Evolutionary conservation across 768 basidiomycete species (phyloP).

Genomic region (Tulasnella calospora): DNA sequence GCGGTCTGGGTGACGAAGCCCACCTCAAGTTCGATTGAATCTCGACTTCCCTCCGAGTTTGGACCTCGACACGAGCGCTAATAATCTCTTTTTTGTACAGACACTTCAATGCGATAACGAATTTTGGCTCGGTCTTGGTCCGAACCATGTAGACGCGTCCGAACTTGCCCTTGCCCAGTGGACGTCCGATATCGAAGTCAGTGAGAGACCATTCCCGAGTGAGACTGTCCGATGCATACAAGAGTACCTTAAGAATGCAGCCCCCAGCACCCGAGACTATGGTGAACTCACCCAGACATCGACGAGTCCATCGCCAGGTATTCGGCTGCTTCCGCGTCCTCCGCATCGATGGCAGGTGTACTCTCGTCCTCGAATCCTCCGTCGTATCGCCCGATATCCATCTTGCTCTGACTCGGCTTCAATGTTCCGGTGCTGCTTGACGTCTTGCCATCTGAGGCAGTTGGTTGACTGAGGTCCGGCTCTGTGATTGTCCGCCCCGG

Average conservation of each 20-base stretch:
- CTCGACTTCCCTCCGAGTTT: conserved; percentile 48
- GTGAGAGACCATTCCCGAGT: conserved; percentile 81
- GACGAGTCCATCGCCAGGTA: conserved; percentile 78
- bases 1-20: background rate
- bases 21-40: conserved; percentile 44
- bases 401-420: conserved; percentile 30
- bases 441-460: background rate
- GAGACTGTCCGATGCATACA: conserved; percentile 48
- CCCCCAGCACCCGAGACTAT: conserved; percentile 32
- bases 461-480: background rate
- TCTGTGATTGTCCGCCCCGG: background rate
- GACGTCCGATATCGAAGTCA: conserved; percentile 89
- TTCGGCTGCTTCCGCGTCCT: conserved; percentile 57
- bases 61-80: conserved; percentile 43
- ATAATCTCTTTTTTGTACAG: conserved; percentile 46
- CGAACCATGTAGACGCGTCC: conserved; percentile 98
- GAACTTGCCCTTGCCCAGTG: conserved; percentile 96
- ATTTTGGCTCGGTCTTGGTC: conserved; percentile 82
- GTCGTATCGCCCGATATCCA: conserved; percentile 87
- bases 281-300: conserved; percentile 47
- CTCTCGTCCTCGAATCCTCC: conserved; percentile 62
- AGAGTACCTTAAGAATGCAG: conserved; percentile 36
- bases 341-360: conserved; percentile 65
- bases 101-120: conserved; percentile 73
- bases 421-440: background rate